phyloP scores from a whole-genome alignment of 805 yeast genomes.

The Schwanniomyces occidentalis region DNA sequence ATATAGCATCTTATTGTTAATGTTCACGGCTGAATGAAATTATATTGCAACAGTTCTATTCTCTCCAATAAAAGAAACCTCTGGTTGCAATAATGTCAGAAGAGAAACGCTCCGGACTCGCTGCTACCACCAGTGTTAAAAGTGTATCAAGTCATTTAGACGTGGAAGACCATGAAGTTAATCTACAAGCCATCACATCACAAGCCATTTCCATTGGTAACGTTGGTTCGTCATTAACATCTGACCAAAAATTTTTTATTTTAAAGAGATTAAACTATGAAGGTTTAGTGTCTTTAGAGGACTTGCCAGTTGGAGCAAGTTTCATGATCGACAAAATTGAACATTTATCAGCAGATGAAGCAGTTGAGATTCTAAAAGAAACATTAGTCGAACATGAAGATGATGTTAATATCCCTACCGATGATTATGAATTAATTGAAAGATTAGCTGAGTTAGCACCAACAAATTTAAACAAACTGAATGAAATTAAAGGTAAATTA shows the following conservation, averaged over 20 bases:
- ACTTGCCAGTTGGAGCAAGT: slow-evolving; percentile 31
- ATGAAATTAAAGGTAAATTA: slow-evolving; percentile 2
- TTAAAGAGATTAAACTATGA: slow-evolving; percentile 28
- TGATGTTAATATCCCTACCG: slow-evolving; percentile 48
- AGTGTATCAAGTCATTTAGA: too few relatives aligned
- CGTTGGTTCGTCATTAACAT: slow-evolving; percentile 23
- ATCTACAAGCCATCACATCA: slow-evolving; percentile 18
- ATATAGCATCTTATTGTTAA: too few relatives aligned
- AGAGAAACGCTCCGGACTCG: too few relatives aligned
- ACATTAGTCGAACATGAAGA: slow-evolving; percentile 42
- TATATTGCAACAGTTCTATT: too few relatives aligned
- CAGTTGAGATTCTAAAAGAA: slow-evolving; percentile 38
- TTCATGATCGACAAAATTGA: slow-evolving; percentile 44
- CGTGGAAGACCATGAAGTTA: slow-evolving; percentile 8
- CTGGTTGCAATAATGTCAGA: too few relatives aligned
- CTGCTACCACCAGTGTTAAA: too few relatives aligned
- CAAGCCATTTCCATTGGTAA: slow-evolving; percentile 23
- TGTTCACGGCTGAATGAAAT: too few relatives aligned
- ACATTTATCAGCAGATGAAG: slow-evolving; percentile 34
- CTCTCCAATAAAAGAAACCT: too few relatives aligned
- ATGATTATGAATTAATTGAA: slow-evolving; percentile 34
- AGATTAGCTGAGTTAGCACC: slow-evolving; percentile 10
- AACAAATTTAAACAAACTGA: neutral
- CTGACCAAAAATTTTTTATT: slow-evolving; percentile 26
- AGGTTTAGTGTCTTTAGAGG: slow-evolving; percentile 24